Percentiles rank a stretch among this genome's conserved stretches.
phyloP scores from a whole-genome alignment of 768 basidiomycete species.

The Tubosaeta sp. region DNA sequence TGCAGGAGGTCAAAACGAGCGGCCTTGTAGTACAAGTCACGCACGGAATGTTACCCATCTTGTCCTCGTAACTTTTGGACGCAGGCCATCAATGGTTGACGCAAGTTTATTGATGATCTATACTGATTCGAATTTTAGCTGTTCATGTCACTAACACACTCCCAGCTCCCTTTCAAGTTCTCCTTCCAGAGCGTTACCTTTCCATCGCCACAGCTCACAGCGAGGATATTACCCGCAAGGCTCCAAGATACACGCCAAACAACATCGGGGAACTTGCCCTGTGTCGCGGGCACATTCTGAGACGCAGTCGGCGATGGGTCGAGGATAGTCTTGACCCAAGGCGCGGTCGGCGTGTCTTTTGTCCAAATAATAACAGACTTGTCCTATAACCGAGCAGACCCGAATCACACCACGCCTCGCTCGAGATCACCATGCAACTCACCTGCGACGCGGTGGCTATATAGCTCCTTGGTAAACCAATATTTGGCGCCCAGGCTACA shows the following conservation, averaged over 20 bases:
- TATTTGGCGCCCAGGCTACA: constrained; percentile 98
- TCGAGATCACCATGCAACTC: constrained; percentile 9
- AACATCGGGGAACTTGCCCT: constrained; percentile 91
- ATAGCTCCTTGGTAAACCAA: constrained; percentile 90
- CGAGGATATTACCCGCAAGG: constrained; percentile 90
- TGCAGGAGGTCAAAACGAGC: too few relatives aligned
- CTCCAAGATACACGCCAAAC: constrained; percentile 99
- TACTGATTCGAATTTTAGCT: too few relatives aligned
- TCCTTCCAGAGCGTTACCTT: constrained; percentile 99
- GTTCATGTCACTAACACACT: constrained; percentile 93
- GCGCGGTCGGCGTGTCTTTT: constrained; percentile 66
- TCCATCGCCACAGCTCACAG: constrained; percentile 96
- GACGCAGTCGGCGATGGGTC: constrained; percentile 59
- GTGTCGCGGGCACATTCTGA: constrained; percentile 40
- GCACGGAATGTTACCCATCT: too few relatives aligned
- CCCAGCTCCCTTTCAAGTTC: constrained; percentile 91
- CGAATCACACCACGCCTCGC: neutral
- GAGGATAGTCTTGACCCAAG: constrained; percentile 78
- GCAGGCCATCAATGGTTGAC: too few relatives aligned
- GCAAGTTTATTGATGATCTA: too few relatives aligned
- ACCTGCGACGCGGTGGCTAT: constrained; percentile 94
- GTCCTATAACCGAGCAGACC: constrained; percentile 40
- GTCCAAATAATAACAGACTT: constrained; percentile 91
- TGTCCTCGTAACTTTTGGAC: too few relatives aligned
- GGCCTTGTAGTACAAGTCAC: too few relatives aligned